Evolutionary conservation across 768 basidiomycete genomes (phyloP), one percentile per base, ranked within the genome.

Genomic region (Termitomyces sp.): DNA sequence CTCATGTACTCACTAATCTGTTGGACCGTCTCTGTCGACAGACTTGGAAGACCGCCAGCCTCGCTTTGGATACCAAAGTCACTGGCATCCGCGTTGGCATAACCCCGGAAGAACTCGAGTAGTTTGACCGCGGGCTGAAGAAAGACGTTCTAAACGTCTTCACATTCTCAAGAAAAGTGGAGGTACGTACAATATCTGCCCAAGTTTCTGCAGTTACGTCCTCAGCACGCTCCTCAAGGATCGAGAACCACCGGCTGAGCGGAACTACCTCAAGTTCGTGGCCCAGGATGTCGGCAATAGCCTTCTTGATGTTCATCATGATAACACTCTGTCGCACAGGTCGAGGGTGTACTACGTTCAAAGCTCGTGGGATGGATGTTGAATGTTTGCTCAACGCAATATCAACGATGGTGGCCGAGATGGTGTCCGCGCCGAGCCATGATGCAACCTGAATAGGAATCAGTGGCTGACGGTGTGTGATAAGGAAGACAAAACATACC

Each of bases 51-150:
- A 12, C 58, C 61, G 15, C 61, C 58, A 5, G 27, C 44, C 22
- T 63, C 61, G 24, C 15, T 46, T 27, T 59, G 58, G 3, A 2
- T 0, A 1, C 18, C 27, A 59, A 30, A 18, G 2, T 42, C 44
- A 20, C 16, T 37, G 22, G 56, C 15, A 9, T 51, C 69, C 6
- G 61, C 66, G 0, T 39, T 47, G 8, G 66, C 54, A 57, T 72
- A 56, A 22, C n/a, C 34, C 4, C 70, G 72, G 65, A 72, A 71
- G 58, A 72, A 75, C 44, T 69, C 69, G 15, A 75, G 63, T 1
- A 75, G 45, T 54, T 76, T 73, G 54, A 73, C 66, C 0, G 67
- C 74, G 22, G 75, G 75, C 74, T 74, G 42, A 20, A 34, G 3
- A 5, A 48, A 13, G 37, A 22, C 24, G 6, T 46, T 12, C 11